These are phyloP conservation scores for Pittosporum tobira DNA, from an alignment of 129 eudicot genomes.

Conservation along the genomic window DNA sequence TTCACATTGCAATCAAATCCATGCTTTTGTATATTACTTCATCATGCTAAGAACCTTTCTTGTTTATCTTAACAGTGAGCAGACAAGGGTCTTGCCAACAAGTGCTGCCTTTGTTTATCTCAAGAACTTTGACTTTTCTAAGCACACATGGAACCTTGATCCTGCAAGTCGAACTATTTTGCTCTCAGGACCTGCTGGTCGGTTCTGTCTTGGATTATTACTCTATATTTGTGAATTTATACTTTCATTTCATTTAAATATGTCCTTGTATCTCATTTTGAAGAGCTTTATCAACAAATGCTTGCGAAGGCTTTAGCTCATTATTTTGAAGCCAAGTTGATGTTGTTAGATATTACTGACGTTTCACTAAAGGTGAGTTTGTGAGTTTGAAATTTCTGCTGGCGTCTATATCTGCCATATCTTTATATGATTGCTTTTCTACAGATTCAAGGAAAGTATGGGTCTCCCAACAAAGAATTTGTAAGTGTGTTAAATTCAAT, in stretches of 20 bases:
- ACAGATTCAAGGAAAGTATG: constrained; percentile 91
- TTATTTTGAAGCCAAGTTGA: constrained; percentile 74
- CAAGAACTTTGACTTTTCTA: constrained; percentile 56
- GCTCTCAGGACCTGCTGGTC: constrained; percentile 93
- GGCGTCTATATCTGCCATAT: constrained; percentile 12
- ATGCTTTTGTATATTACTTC: neutral
- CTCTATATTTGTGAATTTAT: neutral
- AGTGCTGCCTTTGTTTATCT: constrained; percentile 86
- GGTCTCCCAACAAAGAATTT: constrained; percentile 45
- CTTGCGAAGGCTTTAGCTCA: constrained; percentile 94
- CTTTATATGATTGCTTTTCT: constrained; percentile 7
- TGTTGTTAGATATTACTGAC: constrained; percentile 66
- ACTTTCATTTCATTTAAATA: constrained; percentile 1
- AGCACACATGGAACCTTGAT: constrained; percentile 85
- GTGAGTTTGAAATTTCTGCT: neutral
- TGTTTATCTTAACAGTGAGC: constrained; percentile 46
- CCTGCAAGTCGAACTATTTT: constrained; percentile 95
- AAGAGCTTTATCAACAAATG: constrained; percentile 90
- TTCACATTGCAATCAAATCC: no score
- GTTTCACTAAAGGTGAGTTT: constrained; percentile 64
- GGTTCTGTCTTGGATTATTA: constrained; percentile 1
- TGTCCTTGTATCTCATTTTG: neutral
- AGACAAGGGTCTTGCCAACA: constrained; percentile 69
- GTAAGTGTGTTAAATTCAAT: constrained; percentile 40
- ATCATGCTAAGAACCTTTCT: neutral